Evolutionary conservation across 139 green algal species (phyloP).

Genomic region (Ulvella scutata): DNA sequence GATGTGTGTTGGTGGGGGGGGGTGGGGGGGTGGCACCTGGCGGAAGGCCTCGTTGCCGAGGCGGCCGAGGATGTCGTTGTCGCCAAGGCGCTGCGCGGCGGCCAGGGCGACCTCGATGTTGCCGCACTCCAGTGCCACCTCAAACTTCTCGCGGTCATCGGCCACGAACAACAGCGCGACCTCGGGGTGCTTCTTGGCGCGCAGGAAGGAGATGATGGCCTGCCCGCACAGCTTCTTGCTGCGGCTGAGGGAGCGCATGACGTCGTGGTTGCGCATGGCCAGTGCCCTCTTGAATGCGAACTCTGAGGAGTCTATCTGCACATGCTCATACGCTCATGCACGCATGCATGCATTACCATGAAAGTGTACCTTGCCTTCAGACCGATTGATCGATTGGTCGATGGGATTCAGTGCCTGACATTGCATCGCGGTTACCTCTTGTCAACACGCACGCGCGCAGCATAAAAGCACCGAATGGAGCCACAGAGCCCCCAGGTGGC

Average conservation of each 20-base stretch:
- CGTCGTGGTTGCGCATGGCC: conserved; percentile 80
- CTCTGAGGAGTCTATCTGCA: conserved; percentile 83
- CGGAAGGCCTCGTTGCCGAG: conserved; percentile 75
- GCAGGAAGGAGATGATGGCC: conserved; percentile 96
- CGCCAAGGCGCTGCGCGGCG: conserved; percentile 61
- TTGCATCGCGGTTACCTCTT: too few relatives aligned
- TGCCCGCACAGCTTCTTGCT: conserved; percentile 74
- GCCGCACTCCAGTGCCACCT: conserved; percentile 81
- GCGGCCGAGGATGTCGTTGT: conserved; percentile 90
- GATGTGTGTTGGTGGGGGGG: neutral
- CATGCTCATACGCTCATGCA: neutral
- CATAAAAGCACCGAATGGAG: too few relatives aligned
- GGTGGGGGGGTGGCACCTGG: conserved; percentile 17
- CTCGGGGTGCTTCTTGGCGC: conserved; percentile 96
- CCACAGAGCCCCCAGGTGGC: too few relatives aligned
- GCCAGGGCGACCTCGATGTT: conserved; percentile 87
- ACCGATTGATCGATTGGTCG: too few relatives aligned
- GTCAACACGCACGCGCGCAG: too few relatives aligned
- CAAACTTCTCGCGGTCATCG: conserved; percentile 89
- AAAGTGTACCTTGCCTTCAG: too few relatives aligned
- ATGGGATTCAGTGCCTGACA: too few relatives aligned
- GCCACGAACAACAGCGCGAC: conserved; percentile 90
- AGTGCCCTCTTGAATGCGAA: conserved; percentile 99
- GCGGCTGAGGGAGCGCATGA: conserved; percentile 87
- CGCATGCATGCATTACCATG: neutral